Conservation (phyloP, 176 grass and related monocot genomes). For the Eleusine indica region DNA sequence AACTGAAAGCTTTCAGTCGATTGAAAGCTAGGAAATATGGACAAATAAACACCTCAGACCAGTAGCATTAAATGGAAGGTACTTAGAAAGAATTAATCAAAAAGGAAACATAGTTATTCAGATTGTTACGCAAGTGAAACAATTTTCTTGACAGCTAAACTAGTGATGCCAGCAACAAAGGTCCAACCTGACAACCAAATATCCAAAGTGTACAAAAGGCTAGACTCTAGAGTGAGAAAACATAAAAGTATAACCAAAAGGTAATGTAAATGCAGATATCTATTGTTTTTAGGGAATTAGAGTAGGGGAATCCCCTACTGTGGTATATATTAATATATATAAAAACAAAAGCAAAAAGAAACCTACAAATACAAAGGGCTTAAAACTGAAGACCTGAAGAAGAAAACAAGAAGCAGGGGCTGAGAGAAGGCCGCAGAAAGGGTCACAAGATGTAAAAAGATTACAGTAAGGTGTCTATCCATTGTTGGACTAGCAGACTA, state of each 20-base stretch:
- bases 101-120: not conserved
- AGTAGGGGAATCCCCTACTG: no score
- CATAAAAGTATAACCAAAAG: not conserved
- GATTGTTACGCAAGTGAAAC: not conserved
- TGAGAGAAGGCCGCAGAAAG: no score
- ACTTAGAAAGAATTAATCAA: not conserved
- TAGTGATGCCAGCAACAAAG: not conserved
- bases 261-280: not conserved
- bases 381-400: no score
- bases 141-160: not conserved
- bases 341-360: no score
- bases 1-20: no score
- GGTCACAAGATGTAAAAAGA: no score
- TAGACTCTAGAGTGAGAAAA: not conserved
- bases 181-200: not conserved
- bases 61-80: not conserved
- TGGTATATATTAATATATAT: no score
- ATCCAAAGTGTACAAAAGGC: not conserved
- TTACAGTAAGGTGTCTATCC: no score
- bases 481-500: no score
- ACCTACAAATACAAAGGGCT: no score
- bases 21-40: no score
- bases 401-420: no score
- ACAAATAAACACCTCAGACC: not conserved
- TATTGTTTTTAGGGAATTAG: not conserved